Percentiles rank a stretch among this genome's conserved stretches.
Evolutionary conservation across 1,284 basidiomycete genomes (phyloP).

Genomic region (Trichosporon coremiiforme): DNA sequence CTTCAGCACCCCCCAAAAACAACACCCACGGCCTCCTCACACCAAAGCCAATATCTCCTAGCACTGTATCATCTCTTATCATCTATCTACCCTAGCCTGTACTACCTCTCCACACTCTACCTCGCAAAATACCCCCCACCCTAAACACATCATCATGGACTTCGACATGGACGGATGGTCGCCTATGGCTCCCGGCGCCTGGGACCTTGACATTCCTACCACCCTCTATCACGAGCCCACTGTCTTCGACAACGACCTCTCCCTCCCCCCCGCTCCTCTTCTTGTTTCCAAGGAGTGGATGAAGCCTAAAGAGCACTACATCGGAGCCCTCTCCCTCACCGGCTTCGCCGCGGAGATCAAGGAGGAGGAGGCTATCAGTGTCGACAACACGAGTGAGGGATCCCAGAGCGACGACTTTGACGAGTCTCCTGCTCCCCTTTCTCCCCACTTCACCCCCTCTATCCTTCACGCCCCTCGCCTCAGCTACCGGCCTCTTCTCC

Average conservation of each 20-base stretch:
- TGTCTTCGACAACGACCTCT: slow-evolving; percentile 7
- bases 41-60: background rate
- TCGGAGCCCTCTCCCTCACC: background rate
- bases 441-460: slow-evolving; percentile 13
- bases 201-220: slow-evolving; percentile 25
- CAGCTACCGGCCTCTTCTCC: background rate
- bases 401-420: slow-evolving; percentile 11
- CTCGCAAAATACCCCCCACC: background rate
- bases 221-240: slow-evolving; percentile 2
- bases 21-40: background rate
- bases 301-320: slow-evolving; percentile 16
- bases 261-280: slow-evolving; percentile 15
- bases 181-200: slow-evolving; percentile 26
- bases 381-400: slow-evolving; percentile 12
- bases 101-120: background rate
- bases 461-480: slow-evolving; percentile 18
- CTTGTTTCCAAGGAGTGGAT: slow-evolving; percentile 19
- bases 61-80: background rate
- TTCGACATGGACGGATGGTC: slow-evolving; percentile 20
- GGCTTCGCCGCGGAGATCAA: background rate
- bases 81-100: background rate
- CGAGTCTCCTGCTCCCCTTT: background rate
- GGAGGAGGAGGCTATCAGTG: slow-evolving; percentile 10
- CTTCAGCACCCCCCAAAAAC: slow-evolving; percentile 12
- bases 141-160: background rate